These are phyloP conservation scores for Apiospora kogelbergensis DNA, from an alignment of 2,329 filamentous ascomycete genomes.

Conservation along the genomic window DNA sequence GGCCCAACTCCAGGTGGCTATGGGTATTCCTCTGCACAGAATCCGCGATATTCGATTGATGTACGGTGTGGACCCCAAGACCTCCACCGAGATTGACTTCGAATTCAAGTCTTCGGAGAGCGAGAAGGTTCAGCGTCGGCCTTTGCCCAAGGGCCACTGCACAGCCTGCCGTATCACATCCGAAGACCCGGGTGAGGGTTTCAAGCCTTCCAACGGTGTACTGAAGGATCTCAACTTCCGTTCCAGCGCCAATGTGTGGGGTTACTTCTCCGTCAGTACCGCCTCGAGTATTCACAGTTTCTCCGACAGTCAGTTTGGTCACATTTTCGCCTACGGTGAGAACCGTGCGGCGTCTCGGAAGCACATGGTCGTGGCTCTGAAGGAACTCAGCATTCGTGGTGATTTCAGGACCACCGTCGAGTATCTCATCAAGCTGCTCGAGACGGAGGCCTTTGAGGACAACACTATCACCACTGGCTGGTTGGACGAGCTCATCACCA, in stretches of 20 bases:
- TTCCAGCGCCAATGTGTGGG: conserved; percentile 98
- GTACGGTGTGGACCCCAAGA: conserved; percentile 92
- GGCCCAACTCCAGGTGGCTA: conserved; percentile 96
- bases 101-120: conserved; percentile 89
- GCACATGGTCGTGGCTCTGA: conserved; percentile 98
- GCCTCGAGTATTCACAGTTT: conserved; percentile 98
- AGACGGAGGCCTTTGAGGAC: conserved; percentile 96
- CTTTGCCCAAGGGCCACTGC: conserved; percentile 92
- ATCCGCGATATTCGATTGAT: conserved; percentile 95
- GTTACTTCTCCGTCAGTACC: conserved; percentile 98
- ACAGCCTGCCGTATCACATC: conserved; percentile 99
- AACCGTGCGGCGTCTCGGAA: conserved; percentile 94
- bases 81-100: conserved; percentile 87
- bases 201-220: conserved; percentile 98
- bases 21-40: conserved; percentile 94
- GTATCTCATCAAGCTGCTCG: conserved; percentile 97
- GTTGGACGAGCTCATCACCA: conserved; percentile 98
- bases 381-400: conserved; percentile 98
- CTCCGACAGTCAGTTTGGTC: conserved; percentile 97
- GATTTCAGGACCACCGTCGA: conserved; percentile 98
- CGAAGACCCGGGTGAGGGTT: conserved; percentile 96
- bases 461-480: conserved; percentile 99
- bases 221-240: conserved; percentile 99
- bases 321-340: conserved; percentile 99
- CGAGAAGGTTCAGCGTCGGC: conserved; percentile 80